Conservation (phyloP, 2,329 filamentous ascomycete genomes). For the Pseudogymnoascus sp. region DNA sequence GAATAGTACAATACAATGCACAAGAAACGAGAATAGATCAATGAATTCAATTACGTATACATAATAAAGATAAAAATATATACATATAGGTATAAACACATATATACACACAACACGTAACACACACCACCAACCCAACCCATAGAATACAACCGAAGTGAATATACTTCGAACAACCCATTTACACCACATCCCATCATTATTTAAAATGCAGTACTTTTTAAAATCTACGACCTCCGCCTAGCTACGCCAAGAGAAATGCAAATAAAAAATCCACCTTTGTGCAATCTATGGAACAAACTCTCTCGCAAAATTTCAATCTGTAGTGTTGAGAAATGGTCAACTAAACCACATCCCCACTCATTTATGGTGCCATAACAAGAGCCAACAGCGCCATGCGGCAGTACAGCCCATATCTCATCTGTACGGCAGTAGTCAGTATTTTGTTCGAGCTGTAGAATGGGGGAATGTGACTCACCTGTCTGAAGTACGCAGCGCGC, state of each 20-base stretch:
- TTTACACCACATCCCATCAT: slow-evolving; percentile 11
- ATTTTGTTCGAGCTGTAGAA: slow-evolving; percentile 10
- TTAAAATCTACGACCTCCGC: slow-evolving; percentile 10
- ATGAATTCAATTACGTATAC: neutral
- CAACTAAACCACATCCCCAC: neutral
- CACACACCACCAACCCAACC: slow-evolving; percentile 10
- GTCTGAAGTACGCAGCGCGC: slow-evolving; percentile 94
- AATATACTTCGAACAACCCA: slow-evolving; percentile 5
- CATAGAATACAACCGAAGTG: slow-evolving; percentile 10
- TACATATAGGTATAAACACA: slow-evolving; percentile 8
- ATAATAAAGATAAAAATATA: neutral
- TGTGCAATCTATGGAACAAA: slow-evolving; percentile 1
- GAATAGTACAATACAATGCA: neutral
- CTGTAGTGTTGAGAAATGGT: neutral
- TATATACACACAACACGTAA: slow-evolving; percentile 11
- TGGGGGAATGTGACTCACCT: slow-evolving; percentile 58
- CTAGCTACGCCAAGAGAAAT: slow-evolving; percentile 9
- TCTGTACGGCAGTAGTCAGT: slow-evolving; percentile 47
- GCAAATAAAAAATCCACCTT: slow-evolving; percentile 6
- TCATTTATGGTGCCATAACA: slow-evolving; percentile 58
- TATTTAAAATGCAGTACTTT: slow-evolving; percentile 11
- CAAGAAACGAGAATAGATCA: neutral
- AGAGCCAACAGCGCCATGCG: slow-evolving; percentile 95
- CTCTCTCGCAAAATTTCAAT: neutral
- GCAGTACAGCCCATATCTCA: slow-evolving; percentile 96